Base-by-base conservation (phyloP, 495 filamentous ascomycete species). In the Pyronema omphalodes region DNA sequence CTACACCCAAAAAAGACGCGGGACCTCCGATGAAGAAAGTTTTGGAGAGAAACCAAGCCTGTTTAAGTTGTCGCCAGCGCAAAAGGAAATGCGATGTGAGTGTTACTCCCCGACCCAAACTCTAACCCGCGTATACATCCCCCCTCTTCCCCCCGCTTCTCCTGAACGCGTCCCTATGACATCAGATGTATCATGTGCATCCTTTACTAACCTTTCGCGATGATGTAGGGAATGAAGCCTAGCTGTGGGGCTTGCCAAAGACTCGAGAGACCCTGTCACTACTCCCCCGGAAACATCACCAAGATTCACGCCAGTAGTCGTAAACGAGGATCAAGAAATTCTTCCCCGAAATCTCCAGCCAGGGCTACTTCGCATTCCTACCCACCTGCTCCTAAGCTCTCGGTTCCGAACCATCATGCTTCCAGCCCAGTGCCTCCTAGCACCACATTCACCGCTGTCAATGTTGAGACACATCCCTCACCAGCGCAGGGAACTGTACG, bases 31-130 rank as follows among this genome's bases (percentile, higher is more conserved):
- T 60, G 9, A 63, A 63, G 40, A 63, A 63, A 60, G 60, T 63
- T 1, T 57, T 63, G 15, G 60, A 63, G 37, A 54, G 60, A 6
- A 63, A 63, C 51, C 60, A 63, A 43, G 60, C 60, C 15, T 63
- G 60, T 51, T 57, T 63, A 6, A 55, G 56, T 40, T 63, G 60
- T 62, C 60, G 60, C 51, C 55, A 56, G 12, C 48, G 60, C n/a
- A 63, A 63, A 47, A 53, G 60, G 29, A 63, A 63, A 51, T 63
- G 60, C 34, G 60, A 63, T 58, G 60, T 63, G 54, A 51, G 60
- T 63, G 12, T 37, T 15, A 34, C 23, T 29, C 23, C 23, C 23
- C 23, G 23, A 29, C 23, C 23, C 23, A 29, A 29, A 29, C 23
- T 29, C 52, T 29, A 29, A 29, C 23, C 23, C 23, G 1, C 23